Percentiles rank a stretch among this genome's conserved stretches.
Conservation (phyloP, 2,329 filamentous ascomycete genomes). For the Rhynchosporium graminicola region DNA sequence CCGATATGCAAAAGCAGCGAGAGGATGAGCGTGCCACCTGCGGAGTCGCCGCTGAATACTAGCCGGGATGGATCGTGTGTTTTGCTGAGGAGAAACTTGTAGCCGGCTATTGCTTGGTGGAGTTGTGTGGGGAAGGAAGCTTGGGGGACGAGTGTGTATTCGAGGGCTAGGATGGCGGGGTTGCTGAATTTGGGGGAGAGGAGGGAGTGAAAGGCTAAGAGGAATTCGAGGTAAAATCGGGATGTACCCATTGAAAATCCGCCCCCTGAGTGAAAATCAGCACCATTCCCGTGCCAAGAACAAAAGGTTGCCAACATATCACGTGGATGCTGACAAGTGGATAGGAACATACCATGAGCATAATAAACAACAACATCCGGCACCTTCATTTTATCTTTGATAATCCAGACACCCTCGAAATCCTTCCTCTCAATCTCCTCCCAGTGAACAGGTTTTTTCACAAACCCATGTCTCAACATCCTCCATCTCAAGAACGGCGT, state of each 20-base stretch:
- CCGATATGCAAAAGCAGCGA: conserved; percentile 70
- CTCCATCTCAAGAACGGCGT: conserved; percentile 75
- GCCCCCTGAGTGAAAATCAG: conserved; percentile 55
- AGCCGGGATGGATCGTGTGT: conserved; percentile 59
- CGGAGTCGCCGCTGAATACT: conserved; percentile 76
- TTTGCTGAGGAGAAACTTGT: conserved; percentile 37
- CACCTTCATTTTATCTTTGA: conserved; percentile 56
- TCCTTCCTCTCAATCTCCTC: conserved; percentile 56
- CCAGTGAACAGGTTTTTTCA: conserved; percentile 65
- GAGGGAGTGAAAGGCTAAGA: conserved; percentile 69
- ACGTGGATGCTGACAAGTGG: background rate
- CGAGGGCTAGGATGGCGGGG: conserved; percentile 73
- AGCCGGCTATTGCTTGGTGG: conserved; percentile 22
- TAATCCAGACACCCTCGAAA: conserved; percentile 70
- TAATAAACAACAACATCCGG: conserved; percentile 84
- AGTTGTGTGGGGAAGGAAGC: conserved; percentile 26
- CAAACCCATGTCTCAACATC: conserved; percentile 70
- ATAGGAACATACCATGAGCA: conserved; percentile 61
- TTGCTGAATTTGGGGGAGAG: conserved; percentile 68
- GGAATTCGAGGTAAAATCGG: conserved; percentile 84
- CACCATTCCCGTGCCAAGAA: background rate
- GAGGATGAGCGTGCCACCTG: conserved; percentile 72
- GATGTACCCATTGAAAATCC: conserved; percentile 82
- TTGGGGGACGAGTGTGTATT: conserved; percentile 27
- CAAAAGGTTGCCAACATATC: background rate